phyloP scores from a whole-genome alignment of 2,329 filamentous ascomycete genomes.

The Lachnellula hyalina region DNA sequence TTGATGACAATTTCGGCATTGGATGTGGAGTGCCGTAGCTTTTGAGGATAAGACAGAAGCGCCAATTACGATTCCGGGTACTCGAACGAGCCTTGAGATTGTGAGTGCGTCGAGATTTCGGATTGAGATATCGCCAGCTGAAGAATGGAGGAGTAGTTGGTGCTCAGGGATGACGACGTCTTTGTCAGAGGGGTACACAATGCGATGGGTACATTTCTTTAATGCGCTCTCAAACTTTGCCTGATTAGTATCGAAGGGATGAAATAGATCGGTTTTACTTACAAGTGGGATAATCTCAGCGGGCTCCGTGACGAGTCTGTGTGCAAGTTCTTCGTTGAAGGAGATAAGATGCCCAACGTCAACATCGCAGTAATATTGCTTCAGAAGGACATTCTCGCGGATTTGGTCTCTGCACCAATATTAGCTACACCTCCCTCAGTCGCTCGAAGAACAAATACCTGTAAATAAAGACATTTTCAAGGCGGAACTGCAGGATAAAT shows the following conservation, averaged over 20 bases:
- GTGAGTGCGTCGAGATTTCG: constrained; percentile 88
- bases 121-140: constrained; percentile 84
- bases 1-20: constrained; percentile 82
- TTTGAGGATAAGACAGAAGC: constrained; percentile 96
- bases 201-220: constrained; percentile 85
- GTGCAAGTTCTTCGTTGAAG: constrained; percentile 91
- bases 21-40: constrained; percentile 77
- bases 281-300: constrained; percentile 89
- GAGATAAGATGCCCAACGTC: constrained; percentile 94
- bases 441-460: constrained; percentile 48
- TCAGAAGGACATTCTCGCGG: constrained; percentile 86
- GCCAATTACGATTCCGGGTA: constrained; percentile 95
- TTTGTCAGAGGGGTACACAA: constrained; percentile 75
- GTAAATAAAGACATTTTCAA: constrained; percentile 94
- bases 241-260: constrained; percentile 1
- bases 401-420: constrained; percentile 71
- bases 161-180: constrained; percentile 73
- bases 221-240: constrained; percentile 82
- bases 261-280: constrained; percentile 30
- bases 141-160: constrained; percentile 91
- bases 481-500: constrained; percentile 88
- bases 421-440: constrained; percentile 28
- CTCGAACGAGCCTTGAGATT: constrained; percentile 90
- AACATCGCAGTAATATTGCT: constrained; percentile 93
- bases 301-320: constrained; percentile 82